Percentiles rank a stretch among this genome's conserved stretches.
Conservation (phyloP, 345 rosid genomes). For the Eucalyptus pauciflora region DNA sequence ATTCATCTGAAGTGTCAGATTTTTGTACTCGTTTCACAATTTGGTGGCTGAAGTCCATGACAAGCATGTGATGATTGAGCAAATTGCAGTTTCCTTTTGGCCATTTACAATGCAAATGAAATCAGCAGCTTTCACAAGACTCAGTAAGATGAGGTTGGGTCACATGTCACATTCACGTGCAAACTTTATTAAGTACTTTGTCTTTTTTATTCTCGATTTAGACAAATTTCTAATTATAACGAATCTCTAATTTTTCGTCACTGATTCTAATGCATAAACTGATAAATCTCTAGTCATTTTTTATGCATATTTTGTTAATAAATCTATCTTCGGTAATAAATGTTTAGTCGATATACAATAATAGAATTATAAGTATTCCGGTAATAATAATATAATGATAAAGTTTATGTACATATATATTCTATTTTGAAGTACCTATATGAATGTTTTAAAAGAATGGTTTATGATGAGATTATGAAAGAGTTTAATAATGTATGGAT, state of each 20-base stretch:
- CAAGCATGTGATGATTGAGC: not conserved
- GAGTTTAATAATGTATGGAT: not conserved
- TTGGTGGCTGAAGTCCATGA: not conserved
- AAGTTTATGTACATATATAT: not conserved
- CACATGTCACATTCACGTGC: not conserved
- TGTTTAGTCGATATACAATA: not conserved
- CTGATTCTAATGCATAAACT: not conserved
- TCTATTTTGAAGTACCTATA: not conserved
- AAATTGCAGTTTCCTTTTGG: not conserved
- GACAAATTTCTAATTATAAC: not conserved
- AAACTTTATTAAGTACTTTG: not conserved
- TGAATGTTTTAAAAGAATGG: not conserved
- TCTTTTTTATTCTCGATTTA: not conserved
- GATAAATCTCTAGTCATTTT: not conserved
- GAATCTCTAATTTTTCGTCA: not conserved
- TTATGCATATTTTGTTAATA: not conserved
- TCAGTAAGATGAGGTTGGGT: not conserved
- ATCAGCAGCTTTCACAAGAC: not conserved
- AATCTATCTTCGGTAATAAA: not conserved
- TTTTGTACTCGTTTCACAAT: not conserved
- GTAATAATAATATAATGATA: not conserved
- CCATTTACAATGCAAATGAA: not conserved
- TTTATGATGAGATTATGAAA: not conserved
- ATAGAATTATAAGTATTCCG: not conserved
- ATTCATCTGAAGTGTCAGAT: not conserved